Evolutionary conservation across 305 asterid genomes (phyloP), one percentile per base, ranked within the genome.

Genomic region (Lippia alba): DNA sequence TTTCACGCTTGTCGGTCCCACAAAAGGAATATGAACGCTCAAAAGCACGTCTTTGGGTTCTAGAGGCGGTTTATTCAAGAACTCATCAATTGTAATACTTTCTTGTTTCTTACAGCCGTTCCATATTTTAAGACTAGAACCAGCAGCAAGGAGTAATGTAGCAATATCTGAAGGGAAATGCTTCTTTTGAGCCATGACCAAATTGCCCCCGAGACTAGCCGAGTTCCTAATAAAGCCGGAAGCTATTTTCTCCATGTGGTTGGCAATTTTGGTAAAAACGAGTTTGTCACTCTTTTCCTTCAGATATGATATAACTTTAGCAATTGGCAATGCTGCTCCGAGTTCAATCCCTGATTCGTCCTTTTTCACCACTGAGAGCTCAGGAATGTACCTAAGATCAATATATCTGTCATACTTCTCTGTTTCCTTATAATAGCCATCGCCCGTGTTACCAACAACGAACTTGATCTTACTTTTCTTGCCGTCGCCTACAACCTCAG

Each of bases 171-270:
- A 89, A 62, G 96, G 92, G 79, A 89, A 89, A 73, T 69, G 24
- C 17, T 73, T 82, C 61, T 81, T 82, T 61, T 76, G 80, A 57
- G 83, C 87, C 91, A 86, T 82, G n/a, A 78, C 89, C 80, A 83
- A 74, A 77, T 89, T 89, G 48, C 92, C 96, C 17, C 93, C 96
- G 0, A 86, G 50, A 76, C 92, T 89, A 10, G 82, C 96, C 4
- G 87, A 66, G 77, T 89, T 89, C 62, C 96, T 77, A 17, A 89
- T 41, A 69, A 84, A 89, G 11, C 74, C 75, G 1, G 96, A 45
- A 34, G 86, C 92, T 20, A 85, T 72, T 74, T 85, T 85, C 74
- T 89, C 92, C 89, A 89, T 71, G 70, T 84, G 92, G 30, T 80
- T 69, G 19, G 88, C 92, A 17, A 86, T 63, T 71, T 76, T 85